A percentile compares a stretch with the other conserved stretches of the same genome.
Conservation (phyloP, 345 rosid species). For the Bretschneidera sinensis region DNA sequence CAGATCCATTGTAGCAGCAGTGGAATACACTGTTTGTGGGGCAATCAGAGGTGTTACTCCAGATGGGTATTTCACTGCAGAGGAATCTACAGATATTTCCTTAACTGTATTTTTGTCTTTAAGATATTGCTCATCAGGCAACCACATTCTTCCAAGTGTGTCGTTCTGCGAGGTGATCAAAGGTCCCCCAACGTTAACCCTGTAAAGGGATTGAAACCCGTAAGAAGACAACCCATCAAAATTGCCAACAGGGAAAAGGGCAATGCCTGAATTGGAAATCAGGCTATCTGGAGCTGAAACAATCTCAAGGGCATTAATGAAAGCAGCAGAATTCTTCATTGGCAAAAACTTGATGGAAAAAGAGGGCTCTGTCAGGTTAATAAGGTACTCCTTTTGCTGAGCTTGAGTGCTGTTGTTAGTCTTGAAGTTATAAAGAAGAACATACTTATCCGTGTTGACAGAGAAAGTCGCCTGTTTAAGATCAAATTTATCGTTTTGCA, state of each 20-base stretch:
- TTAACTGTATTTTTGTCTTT: constrained; percentile 39
- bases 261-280: constrained; percentile 43
- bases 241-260: constrained; percentile 46
- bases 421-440: constrained; percentile 59
- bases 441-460: constrained; percentile 49
- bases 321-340: constrained; percentile 53
- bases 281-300: constrained; percentile 67
- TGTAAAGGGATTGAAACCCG: constrained; percentile 50
- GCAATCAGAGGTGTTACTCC: constrained; percentile 58
- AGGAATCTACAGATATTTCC: constrained; percentile 27
- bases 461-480: constrained; percentile 51
- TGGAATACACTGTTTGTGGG: constrained; percentile 58
- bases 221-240: constrained; percentile 38
- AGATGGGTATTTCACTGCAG: constrained; percentile 41
- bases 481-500: constrained; percentile 38
- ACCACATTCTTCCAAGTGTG: constrained; percentile 55
- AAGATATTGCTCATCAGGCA: constrained; percentile 44
- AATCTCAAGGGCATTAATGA: constrained; percentile 68
- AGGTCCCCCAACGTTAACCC: constrained; percentile 78
- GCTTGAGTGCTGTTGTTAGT: constrained; percentile 27
- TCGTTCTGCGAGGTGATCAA: constrained; percentile 54
- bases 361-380: constrained; percentile 43
- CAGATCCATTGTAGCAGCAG: constrained; percentile 63
- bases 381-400: constrained; percentile 54
- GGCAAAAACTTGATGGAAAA: constrained; percentile 50